Base-by-base conservation (phyloP, 257 asterid genomes). In the Coffea canephora region DNA sequence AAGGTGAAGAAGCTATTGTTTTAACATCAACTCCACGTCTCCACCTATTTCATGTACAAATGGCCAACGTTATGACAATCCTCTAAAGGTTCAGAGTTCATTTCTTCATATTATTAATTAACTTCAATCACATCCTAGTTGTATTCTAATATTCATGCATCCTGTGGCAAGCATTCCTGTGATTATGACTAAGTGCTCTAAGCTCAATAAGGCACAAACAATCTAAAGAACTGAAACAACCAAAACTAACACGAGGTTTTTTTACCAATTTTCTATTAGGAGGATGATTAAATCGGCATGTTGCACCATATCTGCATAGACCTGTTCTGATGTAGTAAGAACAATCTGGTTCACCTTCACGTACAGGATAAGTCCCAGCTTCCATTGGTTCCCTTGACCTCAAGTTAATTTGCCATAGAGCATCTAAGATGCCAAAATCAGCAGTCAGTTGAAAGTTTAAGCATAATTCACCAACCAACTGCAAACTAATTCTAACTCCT, bases 261-360 rank as follows among this genome's bases (percentile, higher is more conserved):
- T 59, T 80, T 91, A 92, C 97, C 97, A 89, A 86, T 83, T 89
- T 85, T 85, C 97, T 87, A 78, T 92, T 87, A 72, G 89, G 89
- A 71, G 98, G 97, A 88, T 94, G 98, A 82, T 92, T 94, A 79
- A 94, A 94, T 71, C 97, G 89, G 87, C 98, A 94, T 50, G 96
- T 86, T 64, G 90, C 84, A 80, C 98, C 97, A 86, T 89, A 94
- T 87, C 97, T 89, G 88, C 98, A 94, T 27, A 89, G 89, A 71
- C 97, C 97, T 76, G 98, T 94, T 79, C 93, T 91, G 84, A 92
- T 91, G 83, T 92, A 92, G 88, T 92, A 90, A 31, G 97, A 88
- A 87, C 97, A 94, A 86, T 94, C 94, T 21, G 91, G 90, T 90
- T 91, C 97, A 69, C 93, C 96, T 81, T 94, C 97, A 82, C 94